Conservation (phyloP, 2,329 filamentous ascomycete genomes). For the Hymenoscyphus fructigenus region DNA sequence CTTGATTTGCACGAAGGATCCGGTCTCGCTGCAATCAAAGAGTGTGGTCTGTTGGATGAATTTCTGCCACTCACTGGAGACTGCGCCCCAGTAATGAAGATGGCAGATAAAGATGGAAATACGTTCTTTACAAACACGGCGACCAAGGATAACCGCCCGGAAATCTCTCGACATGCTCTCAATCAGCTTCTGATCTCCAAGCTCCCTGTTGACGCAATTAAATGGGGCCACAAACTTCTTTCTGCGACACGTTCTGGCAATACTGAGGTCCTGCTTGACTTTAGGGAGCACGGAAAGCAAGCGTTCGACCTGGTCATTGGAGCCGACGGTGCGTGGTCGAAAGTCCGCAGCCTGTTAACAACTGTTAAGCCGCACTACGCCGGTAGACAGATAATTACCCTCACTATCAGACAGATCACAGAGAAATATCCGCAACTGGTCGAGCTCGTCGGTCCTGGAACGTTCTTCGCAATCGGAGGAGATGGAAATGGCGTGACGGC, state of each 20-base stretch:
- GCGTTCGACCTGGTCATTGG: constrained; percentile 42
- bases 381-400: constrained; percentile 28
- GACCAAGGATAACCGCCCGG: constrained; percentile 5
- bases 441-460: not conserved
- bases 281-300: constrained; percentile 7
- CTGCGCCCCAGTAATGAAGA: constrained; percentile 33
- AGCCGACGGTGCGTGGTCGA: constrained; percentile 44
- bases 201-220: constrained; percentile 28
- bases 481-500: not conserved
- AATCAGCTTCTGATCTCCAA: constrained; percentile 14
- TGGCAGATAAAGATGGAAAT: constrained; percentile 39
- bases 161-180: constrained; percentile 19
- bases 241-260: constrained; percentile 1
- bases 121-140: not conserved
- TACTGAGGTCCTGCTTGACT: not conserved
- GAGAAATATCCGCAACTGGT: constrained; percentile 35
- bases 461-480: not conserved
- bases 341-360: constrained; percentile 37
- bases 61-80: constrained; percentile 40
- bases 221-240: constrained; percentile 42
- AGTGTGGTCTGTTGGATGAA: constrained; percentile 44
- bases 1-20: constrained; percentile 50
- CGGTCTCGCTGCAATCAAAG: constrained; percentile 46
- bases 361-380: constrained; percentile 40
- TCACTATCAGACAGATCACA: constrained; percentile 35